Base-by-base conservation (phyloP, 2,329 filamentous ascomycete species). In the Ophioceras dolichostomum region DNA sequence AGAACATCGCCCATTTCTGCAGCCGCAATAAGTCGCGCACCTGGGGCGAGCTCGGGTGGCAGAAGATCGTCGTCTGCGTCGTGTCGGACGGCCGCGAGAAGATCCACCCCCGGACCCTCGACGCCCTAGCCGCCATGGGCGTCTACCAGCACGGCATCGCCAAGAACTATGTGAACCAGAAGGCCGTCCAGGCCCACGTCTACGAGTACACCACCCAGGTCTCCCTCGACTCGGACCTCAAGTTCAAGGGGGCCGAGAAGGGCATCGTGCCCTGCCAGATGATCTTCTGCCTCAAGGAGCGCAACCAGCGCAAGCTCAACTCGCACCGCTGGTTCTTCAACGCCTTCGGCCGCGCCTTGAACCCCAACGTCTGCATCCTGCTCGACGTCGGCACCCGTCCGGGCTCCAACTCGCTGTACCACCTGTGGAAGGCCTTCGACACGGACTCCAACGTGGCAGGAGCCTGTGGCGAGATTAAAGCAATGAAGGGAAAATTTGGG, bases 251-350 rank as follows among this genome's bases (percentile, higher is more conserved):
- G 24, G 91, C 91, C 1, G 93, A 98, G 61, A 98, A 98, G 66
- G 91, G 93, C 22, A 98, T 98, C 47, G 86, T 96, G 10, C 93
- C 91, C 1, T 94, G 87, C 54, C 91, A 98, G 62, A 86, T 98
- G 67, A 89, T 98, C 50, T 98, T 98, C 59, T 98, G 93, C 53
- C 65, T 98, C 43, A 98, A 98, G 63, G 91, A 98, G 58, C 88
- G 91, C 65, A 98, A 98, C 57, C 76, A 83, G 54, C 93, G 94
- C 62, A 98, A 98, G 65, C 73, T 98, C 49, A 98, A 98, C 65
- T 95, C 88, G 1, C 91, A 98, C 59, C 78, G 91, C 40, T 98
- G 91, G 91, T 96, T 95, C 64, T 98, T 98, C 67, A 98, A 98
- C 54, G 91, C 91, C 0, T 94, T 98, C 54, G 93, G 91, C 21